These are phyloP conservation scores for Hyphopichia buzzinii DNA, from an alignment of 1,139 yeast genomes.

Conservation along the genomic window DNA sequence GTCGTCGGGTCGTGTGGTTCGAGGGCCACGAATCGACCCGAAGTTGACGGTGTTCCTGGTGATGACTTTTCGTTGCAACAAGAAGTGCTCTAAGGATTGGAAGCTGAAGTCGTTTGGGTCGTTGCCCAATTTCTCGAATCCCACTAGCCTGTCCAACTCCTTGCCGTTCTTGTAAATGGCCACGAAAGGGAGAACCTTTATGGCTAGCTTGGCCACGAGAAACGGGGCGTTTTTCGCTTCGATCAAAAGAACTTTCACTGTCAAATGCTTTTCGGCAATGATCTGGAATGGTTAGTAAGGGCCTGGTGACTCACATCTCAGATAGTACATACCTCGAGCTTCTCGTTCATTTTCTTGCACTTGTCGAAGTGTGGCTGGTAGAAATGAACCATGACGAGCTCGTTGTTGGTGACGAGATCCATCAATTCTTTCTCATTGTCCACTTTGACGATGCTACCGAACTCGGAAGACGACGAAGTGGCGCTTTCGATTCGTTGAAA, in stretches of 20 bases:
- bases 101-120: conserved; percentile 28
- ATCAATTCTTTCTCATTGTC: conserved; percentile 56
- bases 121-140: conserved; percentile 60
- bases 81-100: conserved; percentile 45
- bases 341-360: conserved; percentile 58
- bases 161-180: conserved; percentile 59
- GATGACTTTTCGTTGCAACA: conserved; percentile 30
- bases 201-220: conserved; percentile 56
- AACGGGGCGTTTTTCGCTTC: conserved; percentile 71
- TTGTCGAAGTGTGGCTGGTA: conserved; percentile 59
- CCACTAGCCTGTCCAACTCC: conserved; percentile 59
- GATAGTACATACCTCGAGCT: conserved; percentile 23
- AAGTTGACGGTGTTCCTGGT: conserved; percentile 33
- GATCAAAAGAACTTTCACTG: conserved; percentile 54
- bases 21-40: conserved; percentile 13
- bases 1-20: conserved; percentile 2
- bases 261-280: conserved; percentile 58
- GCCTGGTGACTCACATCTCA: conserved; percentile 6
- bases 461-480: conserved; percentile 29
- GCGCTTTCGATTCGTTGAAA: conserved; percentile 38
- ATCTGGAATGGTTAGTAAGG: conserved; percentile 13
- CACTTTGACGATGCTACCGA: conserved; percentile 41
- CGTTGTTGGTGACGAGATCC: conserved; percentile 43
- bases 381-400: conserved; percentile 59
- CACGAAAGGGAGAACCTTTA: conserved; percentile 72